phyloP scores from a whole-genome alignment of 768 basidiomycete genomes.

The Kondoa malvinella region DNA sequence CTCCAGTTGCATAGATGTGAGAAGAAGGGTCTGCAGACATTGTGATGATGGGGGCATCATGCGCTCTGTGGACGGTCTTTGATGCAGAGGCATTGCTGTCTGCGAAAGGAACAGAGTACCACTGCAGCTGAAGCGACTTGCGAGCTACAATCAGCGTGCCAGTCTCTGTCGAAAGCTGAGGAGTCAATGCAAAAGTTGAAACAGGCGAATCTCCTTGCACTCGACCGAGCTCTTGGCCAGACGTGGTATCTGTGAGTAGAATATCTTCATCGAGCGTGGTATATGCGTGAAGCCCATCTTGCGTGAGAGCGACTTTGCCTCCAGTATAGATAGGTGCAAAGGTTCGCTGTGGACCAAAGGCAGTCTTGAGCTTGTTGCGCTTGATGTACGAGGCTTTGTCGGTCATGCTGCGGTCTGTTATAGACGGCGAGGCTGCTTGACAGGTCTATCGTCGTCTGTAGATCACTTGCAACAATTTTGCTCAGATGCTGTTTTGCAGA shows the following conservation, averaged over 20 bases:
- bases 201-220: slow-evolving; percentile 71
- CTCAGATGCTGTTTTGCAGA: too few species aligned
- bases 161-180: slow-evolving; percentile 37
- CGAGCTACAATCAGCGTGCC: slow-evolving; percentile 54
- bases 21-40: slow-evolving; percentile 69
- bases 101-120: slow-evolving; percentile 55
- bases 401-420: too few species aligned
- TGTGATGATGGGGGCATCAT: slow-evolving; percentile 85
- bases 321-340: slow-evolving; percentile 43
- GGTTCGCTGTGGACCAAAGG: slow-evolving; percentile 22
- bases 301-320: slow-evolving; percentile 63
- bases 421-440: too few species aligned
- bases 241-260: slow-evolving; percentile 59
- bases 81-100: background rate
- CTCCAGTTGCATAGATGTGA: slow-evolving; percentile 81
- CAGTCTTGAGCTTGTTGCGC: slow-evolving; percentile 4
- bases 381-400: background rate
- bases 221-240: slow-evolving; percentile 56
- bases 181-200: slow-evolving; percentile 65
- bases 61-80: slow-evolving; percentile 55
- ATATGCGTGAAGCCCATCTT: slow-evolving; percentile 60
- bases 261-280: slow-evolving; percentile 78
- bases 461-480: too few species aligned
- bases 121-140: slow-evolving; percentile 57
- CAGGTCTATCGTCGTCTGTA: too few species aligned